Evolutionary conservation across 805 yeast genomes (phyloP).

Genomic region (Kuraishia ogatae): DNA sequence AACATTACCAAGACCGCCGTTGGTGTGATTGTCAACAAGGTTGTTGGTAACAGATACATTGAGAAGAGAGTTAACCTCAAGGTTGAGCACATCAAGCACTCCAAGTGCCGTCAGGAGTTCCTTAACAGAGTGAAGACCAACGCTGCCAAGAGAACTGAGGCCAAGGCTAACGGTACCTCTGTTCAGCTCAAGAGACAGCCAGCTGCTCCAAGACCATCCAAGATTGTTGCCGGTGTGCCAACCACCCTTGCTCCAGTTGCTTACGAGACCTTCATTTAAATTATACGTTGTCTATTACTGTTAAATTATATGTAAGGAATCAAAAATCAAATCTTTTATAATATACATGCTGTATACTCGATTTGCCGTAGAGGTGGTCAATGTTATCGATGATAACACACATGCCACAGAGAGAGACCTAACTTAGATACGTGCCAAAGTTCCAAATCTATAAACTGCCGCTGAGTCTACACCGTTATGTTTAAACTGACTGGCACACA

Average conservation of each 20-base stretch:
- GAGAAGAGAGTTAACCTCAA: slow-evolving; percentile 99
- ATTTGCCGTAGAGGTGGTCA: no score
- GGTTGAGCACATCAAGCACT: slow-evolving; percentile 98
- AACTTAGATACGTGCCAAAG: no score
- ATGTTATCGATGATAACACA: no score
- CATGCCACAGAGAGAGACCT: no score
- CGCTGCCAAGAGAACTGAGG: slow-evolving; percentile 90
- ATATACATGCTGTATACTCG: not conserved
- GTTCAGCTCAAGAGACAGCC: slow-evolving; percentile 97
- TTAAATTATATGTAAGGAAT: not conserved
- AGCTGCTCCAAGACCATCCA: slow-evolving; percentile 92
- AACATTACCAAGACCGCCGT: slow-evolving; percentile 98
- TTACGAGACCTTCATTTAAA: slow-evolving; percentile 98
- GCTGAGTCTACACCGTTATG: no score
- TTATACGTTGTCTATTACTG: not conserved
- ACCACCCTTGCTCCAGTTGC: slow-evolving; percentile 98
- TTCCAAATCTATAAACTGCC: no score
- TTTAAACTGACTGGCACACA: no score
- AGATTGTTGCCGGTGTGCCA: slow-evolving; percentile 80
- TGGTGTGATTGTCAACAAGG: slow-evolving; percentile 97
- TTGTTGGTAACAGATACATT: slow-evolving; percentile 97
- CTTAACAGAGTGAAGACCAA: slow-evolving; percentile 96
- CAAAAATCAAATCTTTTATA: not conserved
- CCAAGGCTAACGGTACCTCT: slow-evolving; percentile 87
- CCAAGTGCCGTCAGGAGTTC: slow-evolving; percentile 99